phyloP scores from a whole-genome alignment of 176 grass and related monocot species.

The Leersia perrieri region DNA sequence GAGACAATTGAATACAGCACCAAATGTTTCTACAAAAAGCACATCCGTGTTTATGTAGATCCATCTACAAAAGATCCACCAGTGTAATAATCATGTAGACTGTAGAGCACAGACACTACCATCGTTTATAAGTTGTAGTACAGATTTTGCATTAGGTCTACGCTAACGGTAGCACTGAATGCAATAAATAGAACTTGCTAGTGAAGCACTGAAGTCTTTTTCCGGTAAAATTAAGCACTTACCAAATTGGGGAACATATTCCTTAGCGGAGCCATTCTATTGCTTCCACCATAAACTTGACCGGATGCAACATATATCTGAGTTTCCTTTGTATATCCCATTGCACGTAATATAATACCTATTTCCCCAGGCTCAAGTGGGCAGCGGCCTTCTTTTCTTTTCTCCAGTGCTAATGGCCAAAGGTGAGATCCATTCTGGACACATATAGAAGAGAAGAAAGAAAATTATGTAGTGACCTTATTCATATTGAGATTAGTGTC shows the following conservation, averaged over 20 bases:
- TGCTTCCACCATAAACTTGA: slow-evolving; percentile 92
- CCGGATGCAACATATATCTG: slow-evolving; percentile 98
- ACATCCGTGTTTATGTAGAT: not conserved
- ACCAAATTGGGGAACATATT: slow-evolving; percentile 99
- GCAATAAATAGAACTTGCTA: not conserved
- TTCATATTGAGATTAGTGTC: not conserved
- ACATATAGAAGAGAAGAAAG: slow-evolving; percentile 22
- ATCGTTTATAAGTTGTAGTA: not conserved
- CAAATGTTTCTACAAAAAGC: not conserved
- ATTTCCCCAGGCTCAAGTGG: slow-evolving; percentile 95
- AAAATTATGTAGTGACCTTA: not conserved
- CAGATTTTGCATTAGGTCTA: not conserved
- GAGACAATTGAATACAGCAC: not conserved
- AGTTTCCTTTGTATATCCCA: slow-evolving; percentile 91
- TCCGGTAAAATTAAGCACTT: not conserved
- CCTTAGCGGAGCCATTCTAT: slow-evolving; percentile 81
- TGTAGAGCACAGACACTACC: not conserved
- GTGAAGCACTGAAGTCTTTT: not conserved
- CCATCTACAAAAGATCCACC: not conserved
- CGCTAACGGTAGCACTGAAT: not conserved
- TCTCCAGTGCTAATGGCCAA: slow-evolving; percentile 79
- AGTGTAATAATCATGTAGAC: not conserved
- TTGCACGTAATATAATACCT: slow-evolving; percentile 79
- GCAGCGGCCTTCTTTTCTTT: slow-evolving; percentile 96
- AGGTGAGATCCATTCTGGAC: slow-evolving; percentile 94